These are phyloP conservation scores for Ettlia oleoabundans DNA, from an alignment of 139 green algal species.

Conservation along the genomic window DNA sequence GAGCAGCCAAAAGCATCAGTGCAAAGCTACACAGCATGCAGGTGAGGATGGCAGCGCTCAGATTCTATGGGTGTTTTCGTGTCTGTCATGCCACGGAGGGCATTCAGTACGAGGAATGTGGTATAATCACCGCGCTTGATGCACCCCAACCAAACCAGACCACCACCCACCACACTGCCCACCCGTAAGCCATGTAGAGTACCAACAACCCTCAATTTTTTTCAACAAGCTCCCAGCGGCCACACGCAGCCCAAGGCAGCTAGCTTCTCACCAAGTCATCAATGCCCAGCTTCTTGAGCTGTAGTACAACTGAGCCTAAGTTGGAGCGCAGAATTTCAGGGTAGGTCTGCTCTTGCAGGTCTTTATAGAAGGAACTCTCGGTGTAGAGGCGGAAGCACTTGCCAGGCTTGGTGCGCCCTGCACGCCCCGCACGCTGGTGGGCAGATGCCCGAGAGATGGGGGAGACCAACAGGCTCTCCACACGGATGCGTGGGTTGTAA, in stretches of 20 bases:
- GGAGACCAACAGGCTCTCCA: constrained; percentile 98
- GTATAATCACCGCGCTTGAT: constrained; percentile 52
- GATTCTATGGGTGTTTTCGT: constrained; percentile 77
- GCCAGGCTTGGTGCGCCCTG: constrained; percentile 94
- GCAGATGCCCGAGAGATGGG: constrained; percentile 95
- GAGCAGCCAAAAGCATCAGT: neutral
- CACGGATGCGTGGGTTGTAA: constrained; percentile 97
- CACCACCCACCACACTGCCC: neutral
- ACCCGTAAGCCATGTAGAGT: neutral
- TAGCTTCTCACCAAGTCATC: constrained; percentile 93
- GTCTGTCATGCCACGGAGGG: constrained; percentile 36
- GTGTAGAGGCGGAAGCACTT: constrained; percentile 99
- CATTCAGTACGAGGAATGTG: constrained; percentile 81
- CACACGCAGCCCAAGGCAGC: too few species aligned
- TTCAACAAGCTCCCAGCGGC: too few species aligned
- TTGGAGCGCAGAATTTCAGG: constrained; percentile 99
- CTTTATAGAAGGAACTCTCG: constrained; percentile 86
- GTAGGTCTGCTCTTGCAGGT: constrained; percentile 99
- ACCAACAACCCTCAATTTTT: neutral
- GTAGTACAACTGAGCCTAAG: constrained; percentile 95
- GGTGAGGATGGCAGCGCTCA: constrained; percentile 39
- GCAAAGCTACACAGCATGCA: neutral
- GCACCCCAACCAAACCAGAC: too few species aligned
- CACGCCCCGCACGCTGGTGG: constrained; percentile 95
- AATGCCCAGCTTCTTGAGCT: constrained; percentile 99